phyloP scores from a whole-genome alignment of 2,329 filamentous ascomycete species.

The Fusarium lyarnte region DNA sequence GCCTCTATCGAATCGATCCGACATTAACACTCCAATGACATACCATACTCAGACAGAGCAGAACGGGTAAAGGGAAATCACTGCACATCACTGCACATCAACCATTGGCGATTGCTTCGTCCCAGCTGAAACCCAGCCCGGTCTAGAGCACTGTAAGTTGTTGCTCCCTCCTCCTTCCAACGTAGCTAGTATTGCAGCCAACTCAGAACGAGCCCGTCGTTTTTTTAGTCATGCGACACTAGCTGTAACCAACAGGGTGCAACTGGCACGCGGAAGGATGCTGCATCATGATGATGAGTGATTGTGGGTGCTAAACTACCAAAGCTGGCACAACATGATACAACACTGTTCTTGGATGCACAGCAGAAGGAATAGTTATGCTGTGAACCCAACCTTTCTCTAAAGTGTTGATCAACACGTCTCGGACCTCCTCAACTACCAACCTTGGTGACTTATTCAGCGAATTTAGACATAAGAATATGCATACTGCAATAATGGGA shows the following conservation, averaged over 20 bases:
- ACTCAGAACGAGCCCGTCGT: not conserved
- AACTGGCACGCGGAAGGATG: constrained; percentile 5
- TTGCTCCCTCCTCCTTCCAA: constrained; percentile 8
- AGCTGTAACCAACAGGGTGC: constrained; percentile 26
- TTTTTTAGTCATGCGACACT: constrained; percentile 19
- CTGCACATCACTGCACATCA: not conserved
- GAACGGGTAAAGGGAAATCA: not conserved
- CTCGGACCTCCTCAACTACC: not conserved
- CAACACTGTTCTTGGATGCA: not conserved
- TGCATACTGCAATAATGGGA: not conserved
- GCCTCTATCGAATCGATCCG: not conserved
- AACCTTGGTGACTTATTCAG: not conserved
- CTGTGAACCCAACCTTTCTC: not conserved
- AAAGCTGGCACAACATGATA: not conserved
- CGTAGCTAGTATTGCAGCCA: constrained; percentile 4
- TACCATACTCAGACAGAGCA: not conserved
- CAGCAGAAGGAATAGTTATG: not conserved
- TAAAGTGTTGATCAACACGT: not conserved
- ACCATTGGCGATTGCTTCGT: not conserved
- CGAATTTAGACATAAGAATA: not conserved
- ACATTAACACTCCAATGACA: not conserved
- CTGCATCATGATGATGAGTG: constrained; percentile 4
- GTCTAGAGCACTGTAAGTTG: constrained; percentile 20
- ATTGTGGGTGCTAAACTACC: not conserved
- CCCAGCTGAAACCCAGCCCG: not conserved